Base-by-base conservation (phyloP, 176 grass and related monocot species). In the Pontederia paniculata region DNA sequence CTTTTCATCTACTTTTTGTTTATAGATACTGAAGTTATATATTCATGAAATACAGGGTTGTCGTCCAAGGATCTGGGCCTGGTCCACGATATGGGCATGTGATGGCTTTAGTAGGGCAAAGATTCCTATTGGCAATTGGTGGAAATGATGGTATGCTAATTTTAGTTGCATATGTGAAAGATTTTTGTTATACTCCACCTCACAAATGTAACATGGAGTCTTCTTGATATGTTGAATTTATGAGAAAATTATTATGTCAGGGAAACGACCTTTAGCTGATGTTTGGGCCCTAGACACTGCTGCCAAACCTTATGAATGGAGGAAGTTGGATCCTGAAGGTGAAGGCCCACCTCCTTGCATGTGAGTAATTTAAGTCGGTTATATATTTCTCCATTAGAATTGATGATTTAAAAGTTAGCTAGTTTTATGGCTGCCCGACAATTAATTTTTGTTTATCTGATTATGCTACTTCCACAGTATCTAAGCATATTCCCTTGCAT, bases 261-360 rank as follows among this genome's bases (percentile, higher is more conserved):
- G 93, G 28, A 97, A 97, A 65, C 73, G 86, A 15, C 77, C 93
- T 65, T 74, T 91, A 60, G 82, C 86, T 73, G 93, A 97, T 71
- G 86, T 91, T 58, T 97, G 93, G 93, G 86, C 93, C 69, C 80
- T 97, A 74, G n/a, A n/a, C n/a, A n/a, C n/a, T n/a, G n/a, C n/a
- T n/a, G n/a, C n/a, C n/a, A n/a, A n/a, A n/a, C n/a, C n/a, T n/a
- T n/a, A n/a, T n/a, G n/a, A n/a, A n/a, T n/a, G n/a, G n/a, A n/a
- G n/a, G n/a, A n/a, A n/a, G n/a, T n/a, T n/a, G n/a, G n/a, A n/a
- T n/a, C n/a, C n/a, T n/a, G n/a, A n/a, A n/a, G n/a, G n/a, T n/a
- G n/a, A n/a, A n/a, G n/a, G n/a, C n/a, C n/a, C n/a, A n/a, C n/a
- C n/a, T n/a, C n/a, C n/a, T n/a, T n/a, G n/a, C n/a, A n/a, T n/a